These are phyloP conservation scores for Croton laevigatus DNA, from an alignment of 441 rosid species.

Conservation along the genomic window DNA sequence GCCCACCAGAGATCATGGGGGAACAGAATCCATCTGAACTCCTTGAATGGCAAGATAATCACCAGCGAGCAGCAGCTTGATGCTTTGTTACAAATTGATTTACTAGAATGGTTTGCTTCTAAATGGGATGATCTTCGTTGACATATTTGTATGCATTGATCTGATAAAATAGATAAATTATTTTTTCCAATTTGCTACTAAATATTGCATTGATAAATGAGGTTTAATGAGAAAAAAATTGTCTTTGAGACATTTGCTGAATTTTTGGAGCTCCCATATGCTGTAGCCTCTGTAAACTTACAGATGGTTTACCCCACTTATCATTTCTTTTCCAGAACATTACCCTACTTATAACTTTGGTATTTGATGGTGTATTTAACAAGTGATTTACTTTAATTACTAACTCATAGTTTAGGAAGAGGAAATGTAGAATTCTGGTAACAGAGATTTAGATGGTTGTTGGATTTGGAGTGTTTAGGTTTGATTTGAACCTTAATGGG, in stretches of 20 bases:
- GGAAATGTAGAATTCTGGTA: neutral
- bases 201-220: neutral
- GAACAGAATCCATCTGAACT: conserved; percentile 18
- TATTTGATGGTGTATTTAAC: neutral
- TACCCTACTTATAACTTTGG: too few species aligned
- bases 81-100: neutral
- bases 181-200: conserved; percentile 5
- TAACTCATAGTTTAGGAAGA: neutral
- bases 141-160: neutral
- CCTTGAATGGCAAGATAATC: conserved; percentile 23
- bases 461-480: neutral
- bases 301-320: neutral
- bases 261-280: neutral
- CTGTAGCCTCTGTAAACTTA: neutral
- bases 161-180: neutral
- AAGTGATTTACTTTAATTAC: neutral
- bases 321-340: too few species aligned
- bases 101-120: neutral
- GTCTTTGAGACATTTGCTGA: neutral
- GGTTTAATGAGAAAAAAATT: neutral
- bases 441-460: neutral
- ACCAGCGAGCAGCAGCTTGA: conserved; percentile 26
- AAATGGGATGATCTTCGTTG: neutral
- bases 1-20: conserved; percentile 17
- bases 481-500: too few species aligned